phyloP scores from a whole-genome alignment of 345 rosid species.

The Physaria fendleri region DNA sequence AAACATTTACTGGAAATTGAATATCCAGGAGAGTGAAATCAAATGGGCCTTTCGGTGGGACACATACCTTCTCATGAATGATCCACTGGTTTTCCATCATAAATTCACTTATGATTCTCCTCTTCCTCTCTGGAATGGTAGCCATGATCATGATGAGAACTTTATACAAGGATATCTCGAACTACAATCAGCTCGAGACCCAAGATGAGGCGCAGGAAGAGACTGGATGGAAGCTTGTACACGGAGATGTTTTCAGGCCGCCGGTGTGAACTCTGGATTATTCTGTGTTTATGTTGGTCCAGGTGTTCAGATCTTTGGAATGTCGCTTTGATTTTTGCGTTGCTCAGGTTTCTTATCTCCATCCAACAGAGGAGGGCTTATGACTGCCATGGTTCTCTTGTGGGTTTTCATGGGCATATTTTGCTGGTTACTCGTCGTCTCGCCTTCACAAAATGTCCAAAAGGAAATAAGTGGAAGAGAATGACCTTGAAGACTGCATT shows the following conservation, averaged over 20 bases:
- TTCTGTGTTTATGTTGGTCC: conserved; percentile 86
- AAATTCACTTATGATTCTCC: conserved; percentile 89
- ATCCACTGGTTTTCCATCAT: conserved; percentile 95
- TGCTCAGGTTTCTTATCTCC: conserved; percentile 89
- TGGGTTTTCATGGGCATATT: conserved; percentile 93
- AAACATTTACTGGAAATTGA: too few relatives aligned
- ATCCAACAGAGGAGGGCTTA: conserved; percentile 83
- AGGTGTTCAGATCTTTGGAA: conserved; percentile 83
- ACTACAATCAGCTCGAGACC: conserved; percentile 88
- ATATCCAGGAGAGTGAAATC: conserved; percentile 80
- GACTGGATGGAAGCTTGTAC: conserved; percentile 93
- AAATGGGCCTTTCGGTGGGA: conserved; percentile 99
- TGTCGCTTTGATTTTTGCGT: conserved; percentile 90
- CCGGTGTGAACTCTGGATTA: conserved; percentile 64
- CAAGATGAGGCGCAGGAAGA: conserved; percentile 95
- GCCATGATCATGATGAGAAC: conserved; percentile 97
- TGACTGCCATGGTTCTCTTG: conserved; percentile 83
- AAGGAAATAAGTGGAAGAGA: conserved; percentile 87
- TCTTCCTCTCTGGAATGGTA: conserved; percentile 96
- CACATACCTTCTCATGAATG: conserved; percentile 86
- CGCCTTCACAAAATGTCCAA: conserved; percentile 78
- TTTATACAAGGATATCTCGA: conserved; percentile 84
- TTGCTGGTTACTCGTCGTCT: conserved; percentile 72
- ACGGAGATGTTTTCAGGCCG: conserved; percentile 89
- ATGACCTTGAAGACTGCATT: conserved; percentile 65